These are phyloP conservation scores for Solanum chacoense DNA, from an alignment of 305 asterid genomes.

Conservation along the genomic window DNA sequence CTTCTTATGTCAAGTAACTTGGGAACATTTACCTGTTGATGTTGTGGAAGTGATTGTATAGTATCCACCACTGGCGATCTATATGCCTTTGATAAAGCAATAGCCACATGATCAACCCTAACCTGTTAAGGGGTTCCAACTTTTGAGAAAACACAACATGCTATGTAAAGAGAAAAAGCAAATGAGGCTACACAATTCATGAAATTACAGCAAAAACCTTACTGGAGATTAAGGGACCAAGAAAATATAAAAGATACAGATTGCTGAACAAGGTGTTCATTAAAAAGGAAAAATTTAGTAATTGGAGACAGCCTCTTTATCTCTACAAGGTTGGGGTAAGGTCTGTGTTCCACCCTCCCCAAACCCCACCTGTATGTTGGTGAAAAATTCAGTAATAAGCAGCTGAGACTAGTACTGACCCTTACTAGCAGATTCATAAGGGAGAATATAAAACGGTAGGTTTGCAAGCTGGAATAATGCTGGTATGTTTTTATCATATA, in stretches of 20 bases:
- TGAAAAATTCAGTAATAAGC: background rate
- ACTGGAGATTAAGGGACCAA: background rate
- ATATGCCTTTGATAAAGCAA: conserved; percentile 71
- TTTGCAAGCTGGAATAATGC: background rate
- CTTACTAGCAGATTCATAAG: background rate
- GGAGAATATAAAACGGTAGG: background rate
- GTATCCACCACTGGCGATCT: conserved; percentile 76
- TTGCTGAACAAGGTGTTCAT: background rate
- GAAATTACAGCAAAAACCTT: background rate
- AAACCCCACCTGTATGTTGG: background rate
- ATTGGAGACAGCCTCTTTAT: background rate
- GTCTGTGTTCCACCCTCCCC: background rate
- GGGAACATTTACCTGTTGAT: conserved; percentile 63
- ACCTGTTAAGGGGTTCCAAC: conserved; percentile 37
- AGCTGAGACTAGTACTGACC: background rate
- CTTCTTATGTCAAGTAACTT: background rate
- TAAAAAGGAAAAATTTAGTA: background rate
- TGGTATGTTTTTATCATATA: background rate
- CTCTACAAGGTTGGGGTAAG: background rate
- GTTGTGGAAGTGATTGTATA: conserved; percentile 86
- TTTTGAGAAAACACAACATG: background rate
- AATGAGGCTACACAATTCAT: background rate
- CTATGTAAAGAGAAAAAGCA: background rate
- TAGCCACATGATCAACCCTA: conserved; percentile 83
- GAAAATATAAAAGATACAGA: background rate